A percentile compares a stretch with the other conserved stretches of the same genome.
These are phyloP conservation scores for Suillus weaverae DNA, from an alignment of 768 basidiomycete genomes.

Conservation along the genomic window DNA sequence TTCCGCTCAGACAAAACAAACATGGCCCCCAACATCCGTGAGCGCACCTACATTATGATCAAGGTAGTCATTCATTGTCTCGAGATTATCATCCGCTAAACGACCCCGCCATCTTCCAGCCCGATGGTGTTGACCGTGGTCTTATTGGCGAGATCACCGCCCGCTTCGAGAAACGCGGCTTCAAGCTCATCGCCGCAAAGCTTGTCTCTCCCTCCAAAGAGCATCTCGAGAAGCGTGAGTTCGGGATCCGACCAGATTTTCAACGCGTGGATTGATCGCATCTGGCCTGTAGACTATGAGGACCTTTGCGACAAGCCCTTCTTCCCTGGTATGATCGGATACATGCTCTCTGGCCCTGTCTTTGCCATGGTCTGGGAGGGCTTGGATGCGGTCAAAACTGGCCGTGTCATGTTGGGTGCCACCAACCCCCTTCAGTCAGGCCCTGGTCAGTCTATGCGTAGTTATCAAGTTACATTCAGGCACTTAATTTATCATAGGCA, in stretches of 20 bases:
- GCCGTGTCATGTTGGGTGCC: conserved; percentile 92
- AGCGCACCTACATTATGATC: conserved; percentile 99
- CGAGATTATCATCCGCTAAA: background rate
- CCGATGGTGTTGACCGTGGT: conserved; percentile 97
- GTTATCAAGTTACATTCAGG: conserved; percentile 8
- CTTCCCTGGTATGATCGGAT: conserved; percentile 95
- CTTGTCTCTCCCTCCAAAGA: conserved; percentile 73
- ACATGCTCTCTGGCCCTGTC: conserved; percentile 96
- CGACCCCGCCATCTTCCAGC: conserved; percentile 46
- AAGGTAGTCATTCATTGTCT: conserved; percentile 56
- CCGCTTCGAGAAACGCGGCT: conserved; percentile 97
- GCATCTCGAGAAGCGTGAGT: conserved; percentile 88
- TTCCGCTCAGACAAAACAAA: conserved; percentile 47
- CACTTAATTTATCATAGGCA: conserved; percentile 48
- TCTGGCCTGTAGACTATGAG: conserved; percentile 71
- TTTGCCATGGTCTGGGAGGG: conserved; percentile 97
- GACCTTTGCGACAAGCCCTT: conserved; percentile 94
- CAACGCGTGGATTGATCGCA: background rate
- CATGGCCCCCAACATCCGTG: conserved; percentile 38
- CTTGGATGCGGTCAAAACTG: conserved; percentile 91
- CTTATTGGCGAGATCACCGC: conserved; percentile 94
- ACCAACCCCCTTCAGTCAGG: conserved; percentile 94
- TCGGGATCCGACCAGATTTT: background rate
- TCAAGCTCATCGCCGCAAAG: conserved; percentile 95
- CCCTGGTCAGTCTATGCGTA: conserved; percentile 56